A percentile compares a stretch with the other conserved stretches of the same genome.
Evolutionary conservation across 2,329 filamentous ascomycete species (phyloP).

Genomic region (Pestalotiopsis fici): DNA sequence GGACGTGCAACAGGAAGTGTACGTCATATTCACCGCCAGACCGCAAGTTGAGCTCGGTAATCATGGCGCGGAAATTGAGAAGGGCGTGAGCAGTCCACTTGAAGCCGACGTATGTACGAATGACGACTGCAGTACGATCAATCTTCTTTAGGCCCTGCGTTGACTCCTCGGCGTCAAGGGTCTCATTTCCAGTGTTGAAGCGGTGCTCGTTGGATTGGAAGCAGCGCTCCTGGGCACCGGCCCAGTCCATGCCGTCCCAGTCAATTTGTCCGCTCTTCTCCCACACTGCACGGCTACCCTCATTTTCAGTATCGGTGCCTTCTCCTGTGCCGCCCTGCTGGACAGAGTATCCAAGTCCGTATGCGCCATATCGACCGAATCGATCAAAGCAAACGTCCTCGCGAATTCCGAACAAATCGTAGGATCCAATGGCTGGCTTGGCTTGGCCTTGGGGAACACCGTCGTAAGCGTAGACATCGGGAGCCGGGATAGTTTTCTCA

Average conservation of each 20-base stretch:
- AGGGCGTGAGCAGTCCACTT: constrained; percentile 77
- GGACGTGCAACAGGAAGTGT: constrained; percentile 84
- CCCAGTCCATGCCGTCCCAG: constrained; percentile 58
- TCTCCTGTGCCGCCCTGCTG: constrained; percentile 72
- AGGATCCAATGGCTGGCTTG: constrained; percentile 75
- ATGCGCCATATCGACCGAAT: constrained; percentile 81
- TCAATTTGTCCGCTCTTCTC: constrained; percentile 54
- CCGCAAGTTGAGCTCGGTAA: constrained; percentile 74
- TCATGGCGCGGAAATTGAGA: constrained; percentile 78
- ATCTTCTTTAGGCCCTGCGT: constrained; percentile 37
- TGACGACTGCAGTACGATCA: constrained; percentile 71
- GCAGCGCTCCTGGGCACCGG: constrained; percentile 53
- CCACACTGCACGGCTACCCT: constrained; percentile 66
- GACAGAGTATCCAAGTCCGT: constrained; percentile 80
- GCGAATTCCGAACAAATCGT: constrained; percentile 71
- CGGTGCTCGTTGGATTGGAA: constrained; percentile 63
- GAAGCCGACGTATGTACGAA: constrained; percentile 80
- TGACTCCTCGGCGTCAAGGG: constrained; percentile 26
- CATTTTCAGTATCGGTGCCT: constrained; percentile 70
- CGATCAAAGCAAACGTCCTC: constrained; percentile 87
- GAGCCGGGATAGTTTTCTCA: constrained; percentile 55
- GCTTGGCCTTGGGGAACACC: constrained; percentile 78
- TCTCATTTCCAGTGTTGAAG: constrained; percentile 49
- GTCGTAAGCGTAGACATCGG: constrained; percentile 67
- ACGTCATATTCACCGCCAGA: constrained; percentile 82